A percentile compares a stretch with the other conserved stretches of the same genome.
Evolutionary conservation across 106 monocot genomes (phyloP).

Genomic region (Hemerocallis citrina): DNA sequence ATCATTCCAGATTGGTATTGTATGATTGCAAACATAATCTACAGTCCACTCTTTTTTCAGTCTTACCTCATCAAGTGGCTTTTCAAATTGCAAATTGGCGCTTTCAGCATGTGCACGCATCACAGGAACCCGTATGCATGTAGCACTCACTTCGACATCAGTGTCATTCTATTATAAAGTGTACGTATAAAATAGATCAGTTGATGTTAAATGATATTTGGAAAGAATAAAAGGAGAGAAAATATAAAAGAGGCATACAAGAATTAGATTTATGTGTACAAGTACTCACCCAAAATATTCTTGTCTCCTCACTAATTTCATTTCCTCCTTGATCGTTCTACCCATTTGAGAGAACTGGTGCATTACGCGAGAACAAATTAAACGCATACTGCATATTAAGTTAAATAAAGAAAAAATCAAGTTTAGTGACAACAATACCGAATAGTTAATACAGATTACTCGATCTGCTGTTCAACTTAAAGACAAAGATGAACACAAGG

Average conservation of each 20-base stretch:
- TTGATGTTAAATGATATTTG: not conserved
- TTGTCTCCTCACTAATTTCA: constrained; percentile 95
- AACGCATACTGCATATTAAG: constrained; percentile 82
- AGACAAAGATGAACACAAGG: constrained; percentile 3
- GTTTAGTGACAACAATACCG: not conserved
- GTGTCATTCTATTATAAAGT: constrained; percentile 49
- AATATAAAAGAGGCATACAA: not conserved
- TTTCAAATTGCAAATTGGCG: constrained; percentile 91
- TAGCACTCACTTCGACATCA: constrained; percentile 91
- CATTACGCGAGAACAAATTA: constrained; percentile 97
- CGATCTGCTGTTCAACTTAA: no score
- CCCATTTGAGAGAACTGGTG: constrained; percentile 79
- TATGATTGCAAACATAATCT: no score
- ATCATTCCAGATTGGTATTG: no score
- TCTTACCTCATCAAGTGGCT: constrained; percentile 88
- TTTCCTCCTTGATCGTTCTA: constrained; percentile 99
- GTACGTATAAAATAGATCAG: not conserved
- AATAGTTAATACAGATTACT: not conserved
- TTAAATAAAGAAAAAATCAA: constrained; percentile 2
- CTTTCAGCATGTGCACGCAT: constrained; percentile 99
- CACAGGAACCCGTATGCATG: constrained; percentile 92
- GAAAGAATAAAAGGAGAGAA: not conserved
- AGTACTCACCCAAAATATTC: constrained; percentile 83
- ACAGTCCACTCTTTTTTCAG: no score
- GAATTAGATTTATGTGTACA: not conserved